Evolutionary conservation across 2,329 filamentous ascomycete species (phyloP).

Genomic region (Mariannaea sp.): DNA sequence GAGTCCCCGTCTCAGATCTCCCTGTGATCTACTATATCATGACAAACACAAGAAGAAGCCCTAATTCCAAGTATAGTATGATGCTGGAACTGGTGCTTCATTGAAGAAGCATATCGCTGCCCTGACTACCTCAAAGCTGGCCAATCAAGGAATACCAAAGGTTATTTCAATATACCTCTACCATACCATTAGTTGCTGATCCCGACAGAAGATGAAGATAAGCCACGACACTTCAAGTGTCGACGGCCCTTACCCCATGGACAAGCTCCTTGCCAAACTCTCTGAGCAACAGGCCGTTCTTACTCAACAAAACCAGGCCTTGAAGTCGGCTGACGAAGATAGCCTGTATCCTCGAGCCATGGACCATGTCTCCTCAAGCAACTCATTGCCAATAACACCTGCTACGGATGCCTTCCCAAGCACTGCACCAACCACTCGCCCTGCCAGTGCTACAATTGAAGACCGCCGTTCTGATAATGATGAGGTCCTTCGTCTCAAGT

Average conservation of each 20-base stretch:
- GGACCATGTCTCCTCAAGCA: conserved; percentile 59
- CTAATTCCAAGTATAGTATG: conserved; percentile 26
- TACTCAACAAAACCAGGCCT: conserved; percentile 61
- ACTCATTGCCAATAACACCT: conserved; percentile 66
- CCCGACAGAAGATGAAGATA: conserved; percentile 53
- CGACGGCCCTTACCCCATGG: conserved; percentile 61
- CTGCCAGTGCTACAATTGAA: conserved; percentile 56
- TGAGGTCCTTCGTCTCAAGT: conserved; percentile 70
- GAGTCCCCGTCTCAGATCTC: background rate
- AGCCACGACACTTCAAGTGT: conserved; percentile 48
- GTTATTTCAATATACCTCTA: conserved; percentile 41
- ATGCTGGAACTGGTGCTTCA: conserved; percentile 21
- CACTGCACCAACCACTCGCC: conserved; percentile 55
- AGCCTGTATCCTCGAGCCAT: conserved; percentile 42
- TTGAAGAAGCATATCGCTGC: conserved; percentile 52
- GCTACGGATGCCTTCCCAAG: conserved; percentile 59
- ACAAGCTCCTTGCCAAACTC: conserved; percentile 74
- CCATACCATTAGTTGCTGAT: conserved; percentile 23
- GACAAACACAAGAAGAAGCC: background rate
- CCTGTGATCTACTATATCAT: background rate
- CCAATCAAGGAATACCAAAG: conserved; percentile 60
- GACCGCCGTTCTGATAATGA: conserved; percentile 51
- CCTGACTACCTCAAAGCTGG: conserved; percentile 59
- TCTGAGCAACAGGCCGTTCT: conserved; percentile 71
- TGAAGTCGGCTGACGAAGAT: conserved; percentile 50